Evolutionary conservation across 495 filamentous ascomycete genomes (phyloP).

Genomic region (Pyronema omphalodes): DNA sequence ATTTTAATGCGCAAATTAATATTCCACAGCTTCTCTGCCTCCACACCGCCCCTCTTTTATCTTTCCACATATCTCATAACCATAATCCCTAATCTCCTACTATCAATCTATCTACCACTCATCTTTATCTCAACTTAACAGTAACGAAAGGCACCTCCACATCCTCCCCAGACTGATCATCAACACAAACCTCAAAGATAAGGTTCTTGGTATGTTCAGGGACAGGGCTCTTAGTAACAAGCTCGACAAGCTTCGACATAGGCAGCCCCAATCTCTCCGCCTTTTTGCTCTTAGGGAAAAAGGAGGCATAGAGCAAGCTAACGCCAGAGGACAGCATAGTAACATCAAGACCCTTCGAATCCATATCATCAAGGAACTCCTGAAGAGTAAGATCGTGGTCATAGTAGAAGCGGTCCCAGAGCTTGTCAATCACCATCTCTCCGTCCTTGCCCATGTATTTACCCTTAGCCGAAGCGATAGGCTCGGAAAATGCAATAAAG

Average conservation of each 20-base stretch:
- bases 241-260: conserved; percentile 72
- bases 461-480: conserved; percentile 79
- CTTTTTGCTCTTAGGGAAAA: conserved; percentile 73
- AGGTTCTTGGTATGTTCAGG: conserved; percentile 84
- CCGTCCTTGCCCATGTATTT: conserved; percentile 53
- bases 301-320: conserved; percentile 86
- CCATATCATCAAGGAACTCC: conserved; percentile 68
- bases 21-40: no score
- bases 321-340: conserved; percentile 93
- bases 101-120: not conserved
- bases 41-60: no score
- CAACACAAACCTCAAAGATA: conserved; percentile 88
- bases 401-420: conserved; percentile 96
- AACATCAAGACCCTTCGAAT: conserved; percentile 58
- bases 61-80: no score
- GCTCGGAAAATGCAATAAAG: conserved; percentile 96
- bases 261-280: conserved; percentile 60
- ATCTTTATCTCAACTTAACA: conserved; percentile 40
- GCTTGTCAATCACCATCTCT: conserved; percentile 76
- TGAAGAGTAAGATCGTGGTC: conserved; percentile 57
- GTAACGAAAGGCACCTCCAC: conserved; percentile 96
- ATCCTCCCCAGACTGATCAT: conserved; percentile 80
- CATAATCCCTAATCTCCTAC: not conserved
- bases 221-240: conserved; percentile 78
- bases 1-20: no score